Evolutionary conservation across 163 green algal species (phyloP).

Genomic region (Scenedesmus sp.): DNA sequence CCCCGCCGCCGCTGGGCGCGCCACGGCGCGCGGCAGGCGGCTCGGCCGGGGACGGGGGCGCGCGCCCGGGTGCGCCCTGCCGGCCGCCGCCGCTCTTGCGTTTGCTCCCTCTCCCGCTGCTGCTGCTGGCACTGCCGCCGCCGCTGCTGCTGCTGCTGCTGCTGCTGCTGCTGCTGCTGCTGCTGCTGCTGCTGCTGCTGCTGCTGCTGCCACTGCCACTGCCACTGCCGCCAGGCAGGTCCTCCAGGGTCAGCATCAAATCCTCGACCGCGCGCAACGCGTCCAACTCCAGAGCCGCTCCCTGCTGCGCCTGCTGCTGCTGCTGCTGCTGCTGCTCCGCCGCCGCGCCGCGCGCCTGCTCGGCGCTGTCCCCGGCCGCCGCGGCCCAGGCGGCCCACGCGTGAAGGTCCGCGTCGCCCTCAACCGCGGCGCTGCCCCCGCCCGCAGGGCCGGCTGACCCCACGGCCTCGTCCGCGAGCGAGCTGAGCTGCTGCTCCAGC

Average conservation of each 20-base stretch:
- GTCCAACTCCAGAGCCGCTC: not conserved
- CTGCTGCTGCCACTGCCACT: not conserved
- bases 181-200: not conserved
- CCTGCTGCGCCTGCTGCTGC: not conserved
- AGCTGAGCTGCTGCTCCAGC: conserved; percentile 5
- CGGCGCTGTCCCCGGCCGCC: not conserved
- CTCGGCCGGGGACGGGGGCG: too few species aligned
- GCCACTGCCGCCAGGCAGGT: not conserved
- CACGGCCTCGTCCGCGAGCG: too few species aligned
- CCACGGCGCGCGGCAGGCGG: too few species aligned
- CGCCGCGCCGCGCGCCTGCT: not conserved
- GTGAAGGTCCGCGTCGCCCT: not conserved
- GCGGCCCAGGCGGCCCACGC: not conserved
- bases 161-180: not conserved
- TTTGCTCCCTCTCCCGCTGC: not conserved
- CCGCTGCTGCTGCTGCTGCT: not conserved
- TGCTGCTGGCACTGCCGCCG: not conserved
- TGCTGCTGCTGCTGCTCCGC: not conserved
- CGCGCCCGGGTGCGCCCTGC: too few species aligned
- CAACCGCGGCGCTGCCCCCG: too few species aligned
- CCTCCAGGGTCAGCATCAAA: not conserved
- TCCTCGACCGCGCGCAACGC: conserved; percentile 6
- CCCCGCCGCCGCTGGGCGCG: too few species aligned
- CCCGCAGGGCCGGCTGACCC: too few species aligned
- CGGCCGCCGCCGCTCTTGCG: not conserved